phyloP scores from a whole-genome alignment of 1,284 basidiomycete species.

The Sporisorium scitamineum region DNA sequence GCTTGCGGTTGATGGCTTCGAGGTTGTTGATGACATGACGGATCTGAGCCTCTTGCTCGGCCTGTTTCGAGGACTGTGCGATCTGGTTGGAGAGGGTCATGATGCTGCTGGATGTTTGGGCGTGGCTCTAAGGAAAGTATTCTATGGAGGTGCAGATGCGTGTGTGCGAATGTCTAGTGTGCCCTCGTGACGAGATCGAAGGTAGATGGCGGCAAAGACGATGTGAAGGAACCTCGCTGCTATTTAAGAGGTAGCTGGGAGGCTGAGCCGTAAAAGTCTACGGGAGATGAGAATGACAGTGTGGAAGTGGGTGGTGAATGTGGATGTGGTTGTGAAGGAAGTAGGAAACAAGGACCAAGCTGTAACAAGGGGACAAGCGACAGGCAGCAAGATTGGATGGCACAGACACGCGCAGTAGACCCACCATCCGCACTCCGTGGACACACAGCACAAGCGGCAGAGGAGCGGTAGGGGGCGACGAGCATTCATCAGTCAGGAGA shows the following conservation, averaged over 20 bases:
- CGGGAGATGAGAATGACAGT: background rate
- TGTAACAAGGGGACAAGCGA: background rate
- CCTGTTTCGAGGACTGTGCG: constrained; percentile 49
- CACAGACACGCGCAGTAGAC: background rate
- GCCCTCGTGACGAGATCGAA: background rate
- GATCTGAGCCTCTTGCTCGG: constrained; percentile 48
- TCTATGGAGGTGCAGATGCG: background rate
- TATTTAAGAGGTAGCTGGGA: background rate
- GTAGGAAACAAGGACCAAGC: background rate
- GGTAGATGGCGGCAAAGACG: too few species aligned
- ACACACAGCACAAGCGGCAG: background rate
- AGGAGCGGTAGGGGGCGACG: background rate
- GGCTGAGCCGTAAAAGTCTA: background rate
- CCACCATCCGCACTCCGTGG: background rate
- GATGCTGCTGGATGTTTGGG: constrained; percentile 12
- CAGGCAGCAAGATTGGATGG: too few species aligned
- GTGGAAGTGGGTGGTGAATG: constrained; percentile 11
- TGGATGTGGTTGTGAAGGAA: constrained; percentile 4
- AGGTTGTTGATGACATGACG: constrained; percentile 53
- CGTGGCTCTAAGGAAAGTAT: background rate
- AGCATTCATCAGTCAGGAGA: constrained; percentile 4
- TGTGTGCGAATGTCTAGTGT: background rate
- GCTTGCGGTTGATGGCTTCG: constrained; percentile 62
- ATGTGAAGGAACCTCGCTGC: background rate
- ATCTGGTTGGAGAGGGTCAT: constrained; percentile 37